Evolutionary conservation across 371 early-diverging fungal genomes (phyloP).

Genomic region (Lichtheimia hyalospora): DNA sequence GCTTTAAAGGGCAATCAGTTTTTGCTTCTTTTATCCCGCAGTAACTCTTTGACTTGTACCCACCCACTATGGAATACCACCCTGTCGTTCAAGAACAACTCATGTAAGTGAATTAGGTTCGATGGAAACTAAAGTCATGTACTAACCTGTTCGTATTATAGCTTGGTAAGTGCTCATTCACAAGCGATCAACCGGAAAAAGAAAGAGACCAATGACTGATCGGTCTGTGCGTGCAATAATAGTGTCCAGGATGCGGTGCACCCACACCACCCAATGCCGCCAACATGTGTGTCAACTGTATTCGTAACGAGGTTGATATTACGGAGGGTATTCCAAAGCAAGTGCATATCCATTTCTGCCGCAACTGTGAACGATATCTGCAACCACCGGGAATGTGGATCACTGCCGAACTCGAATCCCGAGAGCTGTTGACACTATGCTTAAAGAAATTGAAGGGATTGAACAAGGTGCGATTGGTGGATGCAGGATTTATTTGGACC

Average conservation of each 20-base stretch:
- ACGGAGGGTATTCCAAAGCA: constrained; percentile 98
- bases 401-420: constrained; percentile 84
- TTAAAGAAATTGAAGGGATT: constrained; percentile 93
- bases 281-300: constrained; percentile 99
- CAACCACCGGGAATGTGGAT: constrained; percentile 97
- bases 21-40: background rate
- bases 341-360: constrained; percentile 92
- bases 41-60: background rate
- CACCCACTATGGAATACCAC: constrained; percentile 40
- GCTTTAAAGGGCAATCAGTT: no score
- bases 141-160: constrained; percentile 12
- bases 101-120: constrained; percentile 33
- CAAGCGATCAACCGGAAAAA: background rate
- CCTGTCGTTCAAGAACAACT: constrained; percentile 51
- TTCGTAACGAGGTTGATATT: constrained; percentile 93
- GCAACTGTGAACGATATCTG: constrained; percentile 96
- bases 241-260: constrained; percentile 98
- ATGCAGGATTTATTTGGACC: constrained; percentile 99
- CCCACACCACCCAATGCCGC: constrained; percentile 96
- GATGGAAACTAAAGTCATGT: constrained; percentile 1
- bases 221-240: constrained; percentile 5
- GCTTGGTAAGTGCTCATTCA: constrained; percentile 28
- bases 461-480: constrained; percentile 90
- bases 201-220: background rate
- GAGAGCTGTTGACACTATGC: constrained; percentile 94